Base-by-base conservation (phyloP, 306 rosid genomes). In the Albizia julibrissin region DNA sequence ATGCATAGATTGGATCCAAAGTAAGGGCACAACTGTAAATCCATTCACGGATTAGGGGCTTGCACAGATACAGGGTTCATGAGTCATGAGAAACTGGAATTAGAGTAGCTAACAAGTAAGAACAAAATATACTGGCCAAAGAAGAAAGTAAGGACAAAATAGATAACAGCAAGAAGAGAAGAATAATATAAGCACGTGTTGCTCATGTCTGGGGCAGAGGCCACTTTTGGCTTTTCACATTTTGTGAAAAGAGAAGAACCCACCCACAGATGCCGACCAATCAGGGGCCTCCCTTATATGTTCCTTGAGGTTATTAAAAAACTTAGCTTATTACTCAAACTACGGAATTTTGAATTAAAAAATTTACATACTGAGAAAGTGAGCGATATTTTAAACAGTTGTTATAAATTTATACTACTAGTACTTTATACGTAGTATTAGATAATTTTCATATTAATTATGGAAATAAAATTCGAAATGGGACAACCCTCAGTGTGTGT, bases 101-200 rank as follows among this genome's bases (percentile, higher is more conserved):
- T 7, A n/a, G 14, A 56, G 64, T 5, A 2, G 42, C 2, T 11
- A 11, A 69, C 52, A n/a, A 22, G 58, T 26, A 10, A 26, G 11
- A 29, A 31, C 47, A 27, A 18, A 6, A 70, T 47, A 34, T 34
- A 34, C 39, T 34, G 39, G 8, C 39, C 39, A 5, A 34, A 5
- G 5, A 34, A 34, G 39, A 34, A 40, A 16, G 58, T 4, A 10
- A 26, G 5, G 19, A 33, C 34, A 29, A 22, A 11, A 26, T 3
- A 3, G 34, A 31, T 21, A 39, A 39, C 8, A 16, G n/a, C 9
- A 16, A 5, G 31, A 33, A 44, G 77, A 10, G 37, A 73, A 29
- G 64, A 58, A 58, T 22, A 74, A 33, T 5, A 19, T 21, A 78
- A 74, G 74, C 87, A 84, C 82, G 87, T 81, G 85, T 61, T 78